These are phyloP conservation scores for Scheffersomyces titani DNA, from an alignment of 1,139 yeast genomes.

Conservation along the genomic window DNA sequence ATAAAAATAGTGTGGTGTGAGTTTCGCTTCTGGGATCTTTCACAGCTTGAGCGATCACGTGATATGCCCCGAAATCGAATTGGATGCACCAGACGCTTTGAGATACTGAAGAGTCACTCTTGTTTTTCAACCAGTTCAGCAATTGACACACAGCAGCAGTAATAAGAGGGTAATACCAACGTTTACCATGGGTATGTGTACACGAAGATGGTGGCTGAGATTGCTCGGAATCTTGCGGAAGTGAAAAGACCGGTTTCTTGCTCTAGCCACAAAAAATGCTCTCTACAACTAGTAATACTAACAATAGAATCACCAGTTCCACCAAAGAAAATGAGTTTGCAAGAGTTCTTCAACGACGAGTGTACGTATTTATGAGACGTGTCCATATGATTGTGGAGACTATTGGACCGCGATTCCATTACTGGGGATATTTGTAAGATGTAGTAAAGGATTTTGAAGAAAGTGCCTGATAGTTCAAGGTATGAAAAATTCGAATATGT, in stretches of 20 bases:
- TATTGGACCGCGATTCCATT: background rate
- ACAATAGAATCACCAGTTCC: constrained; percentile 9
- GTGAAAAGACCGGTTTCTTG: constrained; percentile 1
- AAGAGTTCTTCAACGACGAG: constrained; percentile 54
- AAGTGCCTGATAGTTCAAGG: background rate
- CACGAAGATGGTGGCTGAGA: constrained; percentile 4
- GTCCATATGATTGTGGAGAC: background rate
- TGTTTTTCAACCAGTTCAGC: background rate
- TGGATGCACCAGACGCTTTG: background rate
- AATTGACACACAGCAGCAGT: background rate
- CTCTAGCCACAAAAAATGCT: background rate
- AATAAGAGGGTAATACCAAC: background rate
- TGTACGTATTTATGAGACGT: constrained; percentile 34
- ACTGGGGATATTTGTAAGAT: background rate
- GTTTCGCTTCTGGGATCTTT: background rate
- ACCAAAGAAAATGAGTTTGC: constrained; percentile 51
- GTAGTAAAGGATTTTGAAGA: background rate
- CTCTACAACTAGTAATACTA: background rate
- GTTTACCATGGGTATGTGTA: background rate
- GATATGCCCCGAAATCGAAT: background rate
- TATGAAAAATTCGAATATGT: background rate
- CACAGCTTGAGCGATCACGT: background rate
- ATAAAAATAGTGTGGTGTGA: background rate
- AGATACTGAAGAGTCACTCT: background rate
- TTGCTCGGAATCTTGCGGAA: constrained; percentile 7